Conservation (phyloP, 495 filamentous ascomycete genomes). For the Penicillium nucicola region DNA sequence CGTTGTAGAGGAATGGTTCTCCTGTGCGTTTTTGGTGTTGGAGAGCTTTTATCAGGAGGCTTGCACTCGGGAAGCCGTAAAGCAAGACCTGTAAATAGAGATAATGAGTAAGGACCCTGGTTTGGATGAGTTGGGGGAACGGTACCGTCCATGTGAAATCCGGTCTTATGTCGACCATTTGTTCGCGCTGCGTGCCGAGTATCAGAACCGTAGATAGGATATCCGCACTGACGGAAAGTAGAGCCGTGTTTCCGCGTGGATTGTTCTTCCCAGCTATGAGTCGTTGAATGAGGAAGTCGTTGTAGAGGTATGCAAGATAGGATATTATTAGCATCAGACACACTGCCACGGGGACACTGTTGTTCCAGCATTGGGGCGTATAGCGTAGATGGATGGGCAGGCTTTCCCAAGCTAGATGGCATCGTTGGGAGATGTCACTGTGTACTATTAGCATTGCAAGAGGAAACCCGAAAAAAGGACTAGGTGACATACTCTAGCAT, state of each 20-base stretch:
- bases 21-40: slow-evolving; percentile 41
- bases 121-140: neutral
- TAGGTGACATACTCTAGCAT: slow-evolving; percentile 16
- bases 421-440: slow-evolving; percentile 36
- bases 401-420: slow-evolving; percentile 28
- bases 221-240: slow-evolving; percentile 35
- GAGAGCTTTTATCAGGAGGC: slow-evolving; percentile 41
- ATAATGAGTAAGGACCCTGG: neutral
- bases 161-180: slow-evolving; percentile 24
- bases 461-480: neutral
- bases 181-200: slow-evolving; percentile 38
- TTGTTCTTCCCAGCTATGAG: slow-evolving; percentile 38
- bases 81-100: slow-evolving; percentile 26
- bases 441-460: slow-evolving; percentile 1
- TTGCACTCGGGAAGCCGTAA: slow-evolving; percentile 40
- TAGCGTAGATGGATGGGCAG: slow-evolving; percentile 37
- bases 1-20: slow-evolving; percentile 33
- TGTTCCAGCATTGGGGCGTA: slow-evolving; percentile 22
- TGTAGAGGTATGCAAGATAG: slow-evolving; percentile 38
- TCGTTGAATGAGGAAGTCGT: slow-evolving; percentile 44
- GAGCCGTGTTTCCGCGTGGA: slow-evolving; percentile 25
- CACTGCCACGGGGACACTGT: slow-evolving; percentile 16
- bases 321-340: slow-evolving; percentile 32
- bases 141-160: slow-evolving; percentile 26
- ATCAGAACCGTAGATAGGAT: slow-evolving; percentile 39